Base-by-base conservation (phyloP, 495 filamentous ascomycete species). In the Articulospora tetracladia region DNA sequence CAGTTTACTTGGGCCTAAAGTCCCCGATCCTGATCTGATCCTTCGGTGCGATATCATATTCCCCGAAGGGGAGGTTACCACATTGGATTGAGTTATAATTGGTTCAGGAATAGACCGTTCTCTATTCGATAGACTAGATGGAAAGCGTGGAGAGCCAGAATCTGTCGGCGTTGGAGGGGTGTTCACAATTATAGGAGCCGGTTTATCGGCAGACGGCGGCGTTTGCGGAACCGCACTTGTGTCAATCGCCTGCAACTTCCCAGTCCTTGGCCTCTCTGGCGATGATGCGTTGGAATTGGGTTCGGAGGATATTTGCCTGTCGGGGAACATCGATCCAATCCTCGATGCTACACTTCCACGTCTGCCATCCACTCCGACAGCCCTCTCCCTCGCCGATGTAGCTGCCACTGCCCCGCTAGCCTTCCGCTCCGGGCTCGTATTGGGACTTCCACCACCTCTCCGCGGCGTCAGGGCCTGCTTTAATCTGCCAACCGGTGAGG, bases 1-100 rank as follows among this genome's bases (percentile, higher is more conserved):
- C 25, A 98, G 77, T 70, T 93, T 97, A 76, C 92, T 97, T 11
- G 92, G 92, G n/a, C 81, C 84, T 53, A 84, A 77, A 53, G 80
- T 75, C 58, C 77, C 75, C 48, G 88, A 88, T 58, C 86, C 82
- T 51, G 87, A 90, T 58, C 85, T 81, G 41, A 80, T 82, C 4
- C 88, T 80, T 41, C 87, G 77, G 63, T 80, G 77, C 30, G 89
- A 84, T 72, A 90, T 92, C 87, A 89, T 91, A 68, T 85, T 90
- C 59, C 87, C 86, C 57, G 72, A 66, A 26, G 73, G 66, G 28
- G 72, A 75, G 39, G 76, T 76, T 8, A 71, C 69, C 66, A 76
- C 62, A 67, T 73, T 59, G 53, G 74, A 51, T 57, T 77, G 64
- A 59, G 71, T 68, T 4, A 70, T 64, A 24, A 63, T 58, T 11